These are phyloP conservation scores for Arthrobotrys pseudoclavata DNA, from an alignment of 2,329 filamentous ascomycete species.

Conservation along the genomic window DNA sequence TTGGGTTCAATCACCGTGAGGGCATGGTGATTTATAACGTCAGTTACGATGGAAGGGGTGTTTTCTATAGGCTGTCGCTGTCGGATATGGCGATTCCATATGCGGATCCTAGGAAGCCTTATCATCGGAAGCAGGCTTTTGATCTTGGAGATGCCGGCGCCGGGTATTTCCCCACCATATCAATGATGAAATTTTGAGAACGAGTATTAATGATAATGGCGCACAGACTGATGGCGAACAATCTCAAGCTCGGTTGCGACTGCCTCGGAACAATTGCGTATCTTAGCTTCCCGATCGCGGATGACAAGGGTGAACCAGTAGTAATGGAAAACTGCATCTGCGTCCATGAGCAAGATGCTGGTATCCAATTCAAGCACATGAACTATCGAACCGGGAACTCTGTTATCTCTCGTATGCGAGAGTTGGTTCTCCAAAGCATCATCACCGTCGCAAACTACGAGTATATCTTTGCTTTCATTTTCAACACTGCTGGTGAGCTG, in stretches of 20 bases:
- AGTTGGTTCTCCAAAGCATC: conserved; percentile 78
- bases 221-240: conserved; percentile 76
- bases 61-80: conserved; percentile 77
- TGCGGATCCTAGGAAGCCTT: conserved; percentile 76
- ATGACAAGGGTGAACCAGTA: conserved; percentile 73
- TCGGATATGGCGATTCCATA: conserved; percentile 76
- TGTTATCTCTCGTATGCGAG: conserved; percentile 74
- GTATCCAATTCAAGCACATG: conserved; percentile 79
- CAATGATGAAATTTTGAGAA: neutral
- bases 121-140: conserved; percentile 78
- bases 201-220: conserved; percentile 67
- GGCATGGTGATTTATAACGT: conserved; percentile 78
- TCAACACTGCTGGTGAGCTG: conserved; percentile 78
- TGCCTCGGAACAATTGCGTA: conserved; percentile 80
- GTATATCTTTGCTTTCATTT: conserved; percentile 79
- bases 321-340: conserved; percentile 77
- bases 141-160: conserved; percentile 75
- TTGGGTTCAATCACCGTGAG: conserved; percentile 75
- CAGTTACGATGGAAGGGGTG: conserved; percentile 73
- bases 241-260: conserved; percentile 78
- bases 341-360: conserved; percentile 78
- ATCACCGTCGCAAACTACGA: conserved; percentile 81
- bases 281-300: conserved; percentile 72
- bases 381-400: conserved; percentile 77
- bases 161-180: conserved; percentile 22